Evolutionary conservation across 1,139 yeast genomes (phyloP), one percentile per base, ranked within the genome.

Genomic region (Komagataea norvegica): DNA sequence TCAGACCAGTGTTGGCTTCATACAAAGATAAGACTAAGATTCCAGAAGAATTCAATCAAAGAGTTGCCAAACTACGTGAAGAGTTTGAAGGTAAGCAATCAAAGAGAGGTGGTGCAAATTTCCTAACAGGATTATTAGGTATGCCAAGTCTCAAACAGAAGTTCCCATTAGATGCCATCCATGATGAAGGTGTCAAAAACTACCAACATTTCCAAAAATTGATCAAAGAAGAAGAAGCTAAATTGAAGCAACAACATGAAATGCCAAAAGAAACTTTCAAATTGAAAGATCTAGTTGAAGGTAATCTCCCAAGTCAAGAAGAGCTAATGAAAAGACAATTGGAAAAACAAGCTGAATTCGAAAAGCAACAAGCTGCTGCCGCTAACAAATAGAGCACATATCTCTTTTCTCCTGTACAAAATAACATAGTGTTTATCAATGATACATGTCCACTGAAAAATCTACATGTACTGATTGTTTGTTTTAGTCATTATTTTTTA

Each of bases 121-220:
- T 79, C 72, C 67, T 75, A 52, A 74, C 83, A 35, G 64, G 69
- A 34, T 59, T 83, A 48, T 64, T 85, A 45, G 95, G 95, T 34
- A 72, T 83, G 39, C 62, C 71, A 36, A 63, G 72, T 31, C 57
- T 70, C 24, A 78, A 75, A 50, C 82, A 83, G 42, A 85, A 86
- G 65, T 85, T 88, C 83, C 96, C 96, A 30, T 74, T 88, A 57
- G 98, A 91, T 62, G 64, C 79, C 42, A 81, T 88, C 49, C 83
- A 97, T 58, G 94, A 88, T 59, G 93, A 86, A 58, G 96, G 96
- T 51, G 95, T 87, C 62, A 77, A 77, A 68, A 89, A 87, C 59
- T 91, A 87, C 62, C 79, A 81, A 56, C 79, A 80, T 51, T 85
- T 87, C 75, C 82, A 81, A 64, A 79, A 78, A 61, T 78, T 84